Evolutionary conservation across 2,329 filamentous ascomycete genomes (phyloP), one percentile per base, ranked within the genome.

Genomic region (Didymella segeticola): DNA sequence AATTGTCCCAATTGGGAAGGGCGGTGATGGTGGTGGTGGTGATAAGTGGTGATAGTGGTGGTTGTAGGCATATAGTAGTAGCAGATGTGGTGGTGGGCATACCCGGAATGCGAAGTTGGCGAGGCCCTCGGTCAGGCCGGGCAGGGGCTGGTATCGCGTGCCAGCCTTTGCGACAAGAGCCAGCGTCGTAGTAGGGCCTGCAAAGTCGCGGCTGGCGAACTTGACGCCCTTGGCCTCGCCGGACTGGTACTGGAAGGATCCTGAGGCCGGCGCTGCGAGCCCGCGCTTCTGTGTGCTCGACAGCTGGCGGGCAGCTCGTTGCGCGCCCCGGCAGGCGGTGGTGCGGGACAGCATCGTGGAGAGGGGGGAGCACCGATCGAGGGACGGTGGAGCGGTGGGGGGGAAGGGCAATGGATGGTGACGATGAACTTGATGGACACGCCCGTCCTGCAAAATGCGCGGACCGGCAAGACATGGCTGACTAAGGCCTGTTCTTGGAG

Each of bases 31-130:
- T n/a, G n/a, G n/a, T n/a, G n/a, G n/a, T n/a, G n/a, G n/a, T n/a
- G n/a, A n/a, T n/a, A n/a, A n/a, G n/a, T n/a, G n/a, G n/a, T n/a
- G n/a, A n/a, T n/a, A n/a, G n/a, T n/a, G n/a, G n/a, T n/a, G n/a
- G n/a, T n/a, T n/a, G n/a, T n/a, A n/a, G n/a, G n/a, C n/a, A n/a
- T n/a, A n/a, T n/a, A n/a, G n/a, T n/a, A n/a, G 7, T 8, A n/a
- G 34, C 10, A 33, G 10, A 12, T 14, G 15, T 25, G n/a, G 17
- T 31, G 50, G 34, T 41, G 41, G 65, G 74, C 64, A 68, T 77
- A 92, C 95, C 90, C 96, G 96, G 87, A 97, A 99, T 63, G 96
- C 93, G 82, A 96, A 99, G 77, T 91, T 90, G 82, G 95, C 90
- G 64, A 99, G 85, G 54, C 89, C 93, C 73, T 93, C 89, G 62